phyloP scores from a whole-genome alignment of 768 basidiomycete genomes.

The Lactifluus pinguis region DNA sequence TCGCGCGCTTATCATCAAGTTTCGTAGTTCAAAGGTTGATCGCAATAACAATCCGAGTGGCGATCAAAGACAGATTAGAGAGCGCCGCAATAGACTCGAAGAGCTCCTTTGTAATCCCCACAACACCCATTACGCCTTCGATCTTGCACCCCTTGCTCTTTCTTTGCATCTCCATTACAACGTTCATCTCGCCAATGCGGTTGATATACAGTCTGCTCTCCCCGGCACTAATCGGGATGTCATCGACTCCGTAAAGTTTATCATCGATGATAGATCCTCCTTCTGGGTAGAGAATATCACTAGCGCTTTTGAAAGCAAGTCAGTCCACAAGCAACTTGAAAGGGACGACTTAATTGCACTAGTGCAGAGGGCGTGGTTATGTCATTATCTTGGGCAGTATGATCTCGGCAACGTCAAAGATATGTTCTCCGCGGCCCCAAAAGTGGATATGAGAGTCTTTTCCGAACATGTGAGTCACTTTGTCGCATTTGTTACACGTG shows the following conservation, averaged over 20 bases:
- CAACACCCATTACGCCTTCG: slow-evolving; percentile 44
- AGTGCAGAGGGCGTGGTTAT: slow-evolving; percentile 26
- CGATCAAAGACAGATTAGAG: slow-evolving; percentile 13
- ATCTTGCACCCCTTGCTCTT: slow-evolving; percentile 42
- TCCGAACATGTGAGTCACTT: slow-evolving; percentile 26
- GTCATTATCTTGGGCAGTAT: slow-evolving; percentile 32
- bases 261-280: slow-evolving; percentile 13
- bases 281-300: slow-evolving; percentile 22
- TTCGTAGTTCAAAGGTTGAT: slow-evolving; percentile 7
- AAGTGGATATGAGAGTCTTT: slow-evolving; percentile 38
- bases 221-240: slow-evolving; percentile 32
- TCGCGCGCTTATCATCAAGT: slow-evolving; percentile 21
- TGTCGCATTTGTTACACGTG: background rate
- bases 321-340: slow-evolving; percentile 1
- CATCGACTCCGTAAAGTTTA: slow-evolving; percentile 32
- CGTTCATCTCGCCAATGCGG: slow-evolving; percentile 38
- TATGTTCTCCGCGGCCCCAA: slow-evolving; percentile 33
- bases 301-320: slow-evolving; percentile 16
- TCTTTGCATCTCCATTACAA: slow-evolving; percentile 36
- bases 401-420: slow-evolving; percentile 28
- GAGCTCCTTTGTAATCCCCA: slow-evolving; percentile 36
- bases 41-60: background rate
- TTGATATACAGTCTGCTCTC: slow-evolving; percentile 51
- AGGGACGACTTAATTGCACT: slow-evolving; percentile 13
- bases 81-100: slow-evolving; percentile 27